Conservation (phyloP, 1,139 yeast genomes). For the Blastobotrys capitulatus region DNA sequence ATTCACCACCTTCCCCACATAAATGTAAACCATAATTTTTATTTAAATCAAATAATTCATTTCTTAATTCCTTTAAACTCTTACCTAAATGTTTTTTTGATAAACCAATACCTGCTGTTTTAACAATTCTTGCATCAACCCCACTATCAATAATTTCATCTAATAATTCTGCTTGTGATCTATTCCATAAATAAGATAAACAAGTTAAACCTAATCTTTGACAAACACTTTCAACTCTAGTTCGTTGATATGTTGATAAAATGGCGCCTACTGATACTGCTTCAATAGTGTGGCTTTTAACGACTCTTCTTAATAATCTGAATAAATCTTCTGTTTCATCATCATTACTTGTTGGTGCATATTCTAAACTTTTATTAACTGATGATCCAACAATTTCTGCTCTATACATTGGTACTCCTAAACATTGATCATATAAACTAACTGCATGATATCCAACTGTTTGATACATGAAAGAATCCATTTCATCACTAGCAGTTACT, state of each 20-base stretch:
- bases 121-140: conserved; percentile 79
- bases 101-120: conserved; percentile 91
- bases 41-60: conserved; percentile 55
- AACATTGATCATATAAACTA: conserved; percentile 57
- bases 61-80: conserved; percentile 55
- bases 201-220: conserved; percentile 60
- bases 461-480: conserved; percentile 96
- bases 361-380: conserved; percentile 62
- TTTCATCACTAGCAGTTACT: conserved; percentile 47
- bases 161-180: conserved; percentile 74
- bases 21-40: conserved; percentile 73
- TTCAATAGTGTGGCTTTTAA: conserved; percentile 52
- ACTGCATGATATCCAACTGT: conserved; percentile 93
- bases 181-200: conserved; percentile 82
- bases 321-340: conserved; percentile 87
- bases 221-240: conserved; percentile 90
- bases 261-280: conserved; percentile 97
- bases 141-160: conserved; percentile 69
- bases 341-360: conserved; percentile 44
- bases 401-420: conserved; percentile 75
- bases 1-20: conserved; percentile 99
- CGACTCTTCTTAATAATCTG: conserved; percentile 44
- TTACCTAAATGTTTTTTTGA: conserved; percentile 60
- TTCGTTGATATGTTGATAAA: conserved; percentile 84
- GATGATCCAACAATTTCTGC: conserved; percentile 61